These are phyloP conservation scores for Citropsis articulata DNA, from an alignment of 345 rosid genomes.

Conservation along the genomic window DNA sequence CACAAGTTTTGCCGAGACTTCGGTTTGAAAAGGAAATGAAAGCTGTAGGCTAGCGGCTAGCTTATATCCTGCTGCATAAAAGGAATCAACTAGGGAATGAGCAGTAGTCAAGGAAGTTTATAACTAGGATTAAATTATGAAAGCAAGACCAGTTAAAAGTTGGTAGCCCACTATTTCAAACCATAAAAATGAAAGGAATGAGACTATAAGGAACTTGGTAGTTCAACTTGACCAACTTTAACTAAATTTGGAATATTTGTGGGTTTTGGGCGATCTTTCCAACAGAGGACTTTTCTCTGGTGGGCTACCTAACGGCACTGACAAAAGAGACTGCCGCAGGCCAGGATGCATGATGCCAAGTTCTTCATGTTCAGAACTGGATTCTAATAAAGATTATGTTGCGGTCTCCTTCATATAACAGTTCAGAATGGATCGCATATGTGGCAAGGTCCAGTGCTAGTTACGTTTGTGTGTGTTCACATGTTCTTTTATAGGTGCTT, in stretches of 20 bases:
- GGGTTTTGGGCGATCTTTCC: slow-evolving; percentile 15
- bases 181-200: background rate
- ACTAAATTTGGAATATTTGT: background rate
- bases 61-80: background rate
- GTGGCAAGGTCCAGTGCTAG: background rate
- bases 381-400: background rate
- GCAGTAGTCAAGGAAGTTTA: background rate
- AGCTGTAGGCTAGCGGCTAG: background rate
- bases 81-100: background rate
- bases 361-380: background rate
- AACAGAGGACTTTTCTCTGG: slow-evolving; percentile 23
- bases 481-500: background rate
- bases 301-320: slow-evolving; percentile 36
- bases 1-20: background rate
- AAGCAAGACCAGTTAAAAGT: background rate
- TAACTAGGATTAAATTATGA: background rate
- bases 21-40: background rate
- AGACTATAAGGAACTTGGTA: background rate
- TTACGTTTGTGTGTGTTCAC: background rate
- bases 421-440: background rate
- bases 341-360: too few relatives aligned
- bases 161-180: slow-evolving; percentile 6
- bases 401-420: background rate
- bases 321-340: slow-evolving; percentile 13
- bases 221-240: slow-evolving; percentile 11